Percentiles rank a stretch among this genome's conserved stretches.
These are phyloP conservation scores for Cutaneotrichosporon cavernicola DNA, from an alignment of 1,284 basidiomycete genomes.

Conservation along the genomic window DNA sequence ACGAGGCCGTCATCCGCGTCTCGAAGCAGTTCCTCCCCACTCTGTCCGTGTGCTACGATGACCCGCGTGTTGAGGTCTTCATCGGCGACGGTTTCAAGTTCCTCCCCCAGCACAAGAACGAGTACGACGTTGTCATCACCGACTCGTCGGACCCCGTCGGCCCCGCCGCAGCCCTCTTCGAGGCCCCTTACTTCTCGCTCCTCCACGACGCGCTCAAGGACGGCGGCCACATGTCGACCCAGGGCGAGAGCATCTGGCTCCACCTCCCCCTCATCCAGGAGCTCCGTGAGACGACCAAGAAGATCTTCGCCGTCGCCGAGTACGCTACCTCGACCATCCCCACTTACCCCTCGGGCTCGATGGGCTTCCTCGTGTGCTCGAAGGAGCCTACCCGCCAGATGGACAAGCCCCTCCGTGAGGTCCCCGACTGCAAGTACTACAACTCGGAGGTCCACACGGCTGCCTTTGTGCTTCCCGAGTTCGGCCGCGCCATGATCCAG, in stretches of 20 bases:
- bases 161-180: slow-evolving; percentile 89
- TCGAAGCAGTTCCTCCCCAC: slow-evolving; percentile 91
- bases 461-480: slow-evolving; percentile 89
- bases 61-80: slow-evolving; percentile 81
- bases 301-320: slow-evolving; percentile 79
- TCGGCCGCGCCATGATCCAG: slow-evolving; percentile 72
- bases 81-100: slow-evolving; percentile 98
- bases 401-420: slow-evolving; percentile 66
- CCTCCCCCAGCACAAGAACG: slow-evolving; percentile 80
- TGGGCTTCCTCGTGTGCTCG: slow-evolving; percentile 90
- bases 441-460: slow-evolving; percentile 48
- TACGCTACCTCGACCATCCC: slow-evolving; percentile 98
- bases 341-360: slow-evolving; percentile 95
- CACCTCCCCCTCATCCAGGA: slow-evolving; percentile 85
- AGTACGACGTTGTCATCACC: slow-evolving; percentile 98
- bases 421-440: slow-evolving; percentile 59
- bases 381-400: slow-evolving; percentile 72
- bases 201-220: slow-evolving; percentile 84
- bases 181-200: slow-evolving; percentile 96
- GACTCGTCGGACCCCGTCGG: slow-evolving; percentile 99
- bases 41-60: slow-evolving; percentile 82
- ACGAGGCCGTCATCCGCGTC: slow-evolving; percentile 95
- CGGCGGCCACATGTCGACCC: slow-evolving; percentile 92
- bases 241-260: slow-evolving; percentile 94
- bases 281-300: slow-evolving; percentile 69